A percentile compares a stretch with the other conserved stretches of the same genome.
Conservation (phyloP, 768 basidiomycete genomes). For the Termitomyces sp. region DNA sequence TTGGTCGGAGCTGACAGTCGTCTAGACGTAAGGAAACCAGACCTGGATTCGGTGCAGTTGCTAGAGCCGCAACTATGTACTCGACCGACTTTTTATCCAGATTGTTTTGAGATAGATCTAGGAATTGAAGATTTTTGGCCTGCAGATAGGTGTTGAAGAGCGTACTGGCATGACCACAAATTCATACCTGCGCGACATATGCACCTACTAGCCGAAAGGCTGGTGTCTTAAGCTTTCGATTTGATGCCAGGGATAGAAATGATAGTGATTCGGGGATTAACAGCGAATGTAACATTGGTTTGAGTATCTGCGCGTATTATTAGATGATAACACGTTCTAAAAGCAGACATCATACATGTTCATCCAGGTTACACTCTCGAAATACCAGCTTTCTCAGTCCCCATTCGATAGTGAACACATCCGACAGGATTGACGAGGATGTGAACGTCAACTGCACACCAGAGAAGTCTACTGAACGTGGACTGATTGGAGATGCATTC, state of each 20-base stretch:
- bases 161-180: background rate
- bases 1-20: constrained; percentile 74
- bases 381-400: constrained; percentile 83
- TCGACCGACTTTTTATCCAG: constrained; percentile 86
- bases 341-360: constrained; percentile 47
- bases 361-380: constrained; percentile 85
- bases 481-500: constrained; percentile 51
- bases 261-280: constrained; percentile 79
- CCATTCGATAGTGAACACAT: constrained; percentile 92
- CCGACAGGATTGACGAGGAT: constrained; percentile 78
- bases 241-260: constrained; percentile 83
- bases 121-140: constrained; percentile 77
- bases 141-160: constrained; percentile 22
- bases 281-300: constrained; percentile 86
- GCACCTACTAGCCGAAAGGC: constrained; percentile 81
- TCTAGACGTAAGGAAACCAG: constrained; percentile 84
- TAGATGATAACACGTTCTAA: background rate
- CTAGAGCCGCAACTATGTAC: constrained; percentile 69
- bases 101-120: constrained; percentile 84
- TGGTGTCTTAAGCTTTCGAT: constrained; percentile 69
- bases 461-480: constrained; percentile 77
- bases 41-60: constrained; percentile 47
- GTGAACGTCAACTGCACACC: constrained; percentile 69
- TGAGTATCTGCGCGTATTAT: constrained; percentile 53
- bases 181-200: constrained; percentile 66